Evolutionary conservation across 2,329 filamentous ascomycete genomes (phyloP), one percentile per base, ranked within the genome.

Genomic region (Raffaelea arxii): DNA sequence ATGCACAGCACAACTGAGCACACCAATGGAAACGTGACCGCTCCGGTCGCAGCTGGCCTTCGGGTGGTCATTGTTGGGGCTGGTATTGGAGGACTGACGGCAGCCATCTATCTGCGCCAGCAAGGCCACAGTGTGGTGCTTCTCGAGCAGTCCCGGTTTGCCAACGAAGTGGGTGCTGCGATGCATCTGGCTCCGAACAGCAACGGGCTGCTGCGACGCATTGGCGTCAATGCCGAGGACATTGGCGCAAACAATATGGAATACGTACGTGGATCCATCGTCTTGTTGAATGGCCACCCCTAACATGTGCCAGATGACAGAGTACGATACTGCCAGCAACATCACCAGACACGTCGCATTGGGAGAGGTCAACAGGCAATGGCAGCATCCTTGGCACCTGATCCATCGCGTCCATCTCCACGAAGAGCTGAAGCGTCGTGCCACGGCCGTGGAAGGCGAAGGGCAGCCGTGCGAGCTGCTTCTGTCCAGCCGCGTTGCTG

Each of bases 101-200:
- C 72, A 2, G 74, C 73, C 1, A 71, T 80, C 30, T 69, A 66
- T 12, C 60, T 81, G 1, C 67, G 75, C 7, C 67, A 70, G 47
- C 65, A 71, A 39, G 74, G 74, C 2, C 75, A 78, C 51, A 51
- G 62, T 10, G 71, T 77, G 55, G 62, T 42, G 56, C 62, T 54
- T n/a, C 56, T 52, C 4, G 77, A 82, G 52, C 70, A 77, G 55
- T 79, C 76, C 0, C 63, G 64, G 2, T 71, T 80, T 27, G 70
- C 71, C n/a, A 69, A 65, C 37, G 74, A 78, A 56, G 58, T 68
- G 2, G 75, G 75, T 1, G 74, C 75, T 2, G 75, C 74, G 0
- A 66, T 78, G 39, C 74, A 78, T 55, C 56, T 78, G 2, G 67
- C 72, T 0, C 73, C 80, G 1, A 84, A 84, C 54, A 64, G 70